Conservation (phyloP, 139 green algal species). For the Bryopsis sp. region DNA sequence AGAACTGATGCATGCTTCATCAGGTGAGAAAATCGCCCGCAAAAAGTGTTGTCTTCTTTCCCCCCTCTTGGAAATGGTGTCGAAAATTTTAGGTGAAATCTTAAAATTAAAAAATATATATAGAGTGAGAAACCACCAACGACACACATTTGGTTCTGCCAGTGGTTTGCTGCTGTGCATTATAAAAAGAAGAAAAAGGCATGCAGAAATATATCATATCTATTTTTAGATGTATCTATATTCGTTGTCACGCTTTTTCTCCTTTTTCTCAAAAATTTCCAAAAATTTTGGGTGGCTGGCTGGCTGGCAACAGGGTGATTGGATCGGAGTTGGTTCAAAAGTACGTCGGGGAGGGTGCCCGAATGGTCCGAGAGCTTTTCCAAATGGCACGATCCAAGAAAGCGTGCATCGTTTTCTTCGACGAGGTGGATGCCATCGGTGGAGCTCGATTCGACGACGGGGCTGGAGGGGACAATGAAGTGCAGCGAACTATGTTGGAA, state of each 20-base stretch:
- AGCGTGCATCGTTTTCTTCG: conserved; percentile 96
- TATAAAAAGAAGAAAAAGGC: conserved; percentile 44
- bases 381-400: conserved; percentile 63
- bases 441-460: conserved; percentile 86
- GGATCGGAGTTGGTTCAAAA: conserved; percentile 98
- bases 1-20: conserved; percentile 20
- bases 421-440: conserved; percentile 98
- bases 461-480: conserved; percentile 85
- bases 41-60: conserved; percentile 99
- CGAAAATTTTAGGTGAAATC: conserved; percentile 65
- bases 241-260: conserved; percentile 79
- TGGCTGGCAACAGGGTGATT: conserved; percentile 43
- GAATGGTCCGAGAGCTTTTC: conserved; percentile 85
- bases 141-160: background rate
- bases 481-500: conserved; percentile 96
- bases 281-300: background rate
- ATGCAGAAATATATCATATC: conserved; percentile 69
- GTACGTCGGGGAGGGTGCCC: conserved; percentile 93
- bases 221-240: conserved; percentile 79
- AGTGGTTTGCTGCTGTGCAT: conserved; percentile 70
- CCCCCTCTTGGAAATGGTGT: conserved; percentile 34
- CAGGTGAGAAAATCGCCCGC: background rate
- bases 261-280: too few species aligned
- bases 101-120: conserved; percentile 73
- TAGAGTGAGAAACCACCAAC: conserved; percentile 39